These are phyloP conservation scores for Cucumis cinereus DNA, from an alignment of 306 rosid species.

Conservation along the genomic window DNA sequence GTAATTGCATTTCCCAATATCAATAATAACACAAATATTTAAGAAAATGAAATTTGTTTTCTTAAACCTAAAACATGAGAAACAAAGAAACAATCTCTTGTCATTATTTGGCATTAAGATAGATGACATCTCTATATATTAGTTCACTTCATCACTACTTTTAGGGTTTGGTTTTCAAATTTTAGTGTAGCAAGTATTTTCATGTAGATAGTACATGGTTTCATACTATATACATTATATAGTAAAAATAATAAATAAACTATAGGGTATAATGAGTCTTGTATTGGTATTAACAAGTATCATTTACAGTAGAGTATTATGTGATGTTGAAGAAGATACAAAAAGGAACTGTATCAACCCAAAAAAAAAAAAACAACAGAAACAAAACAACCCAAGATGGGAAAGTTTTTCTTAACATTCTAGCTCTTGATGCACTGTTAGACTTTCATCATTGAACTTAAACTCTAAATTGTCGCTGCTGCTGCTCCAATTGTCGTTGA, in stretches of 20 bases:
- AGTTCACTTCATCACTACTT: no score
- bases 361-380: background rate
- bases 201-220: no score
- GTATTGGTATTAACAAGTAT: background rate
- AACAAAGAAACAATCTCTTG: no score
- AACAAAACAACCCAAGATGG: background rate
- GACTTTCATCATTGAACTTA: conserved; percentile 42
- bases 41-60: no score
- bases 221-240: no score
- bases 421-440: conserved; percentile 23
- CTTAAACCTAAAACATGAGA: no score
- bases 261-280: background rate
- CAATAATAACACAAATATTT: no score
- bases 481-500: conserved; percentile 2
- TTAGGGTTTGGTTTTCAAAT: no score
- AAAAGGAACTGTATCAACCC: background rate
- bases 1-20: no score
- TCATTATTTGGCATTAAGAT: no score
- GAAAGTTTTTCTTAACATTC: background rate
- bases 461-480: conserved; percentile 15
- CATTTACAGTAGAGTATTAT: background rate
- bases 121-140: no score
- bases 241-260: background rate
- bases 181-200: no score
- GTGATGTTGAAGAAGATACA: background rate